Percentiles rank a stretch among this genome's conserved stretches.
Evolutionary conservation across 2,329 filamentous ascomycete species (phyloP).

Genomic region (Sporothrix brasiliensis): DNA sequence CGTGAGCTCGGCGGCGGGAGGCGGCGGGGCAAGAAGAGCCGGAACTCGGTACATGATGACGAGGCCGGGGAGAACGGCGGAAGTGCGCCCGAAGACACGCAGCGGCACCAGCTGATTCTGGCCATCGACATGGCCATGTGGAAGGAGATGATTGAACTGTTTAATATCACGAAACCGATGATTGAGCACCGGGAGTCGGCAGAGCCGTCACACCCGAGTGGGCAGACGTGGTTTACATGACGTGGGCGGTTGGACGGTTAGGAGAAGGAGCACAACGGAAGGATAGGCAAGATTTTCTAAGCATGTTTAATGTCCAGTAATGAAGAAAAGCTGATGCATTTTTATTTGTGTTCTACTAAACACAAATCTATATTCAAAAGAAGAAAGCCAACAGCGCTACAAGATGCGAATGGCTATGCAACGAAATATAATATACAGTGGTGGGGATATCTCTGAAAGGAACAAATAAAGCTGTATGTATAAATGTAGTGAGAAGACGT

Average conservation of each 20-base stretch:
- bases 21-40: conserved; percentile 44
- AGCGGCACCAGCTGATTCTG: conserved; percentile 82
- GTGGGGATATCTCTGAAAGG: conserved; percentile 17
- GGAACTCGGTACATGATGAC: background rate
- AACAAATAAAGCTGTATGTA: background rate
- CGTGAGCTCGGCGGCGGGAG: background rate
- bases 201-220: conserved; percentile 37
- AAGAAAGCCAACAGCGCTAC: background rate
- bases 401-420: background rate
- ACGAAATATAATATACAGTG: conserved; percentile 3
- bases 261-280: background rate
- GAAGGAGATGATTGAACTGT: conserved; percentile 74
- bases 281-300: background rate
- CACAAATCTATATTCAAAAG: background rate
- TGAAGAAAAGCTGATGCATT: background rate
- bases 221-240: conserved; percentile 34
- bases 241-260: background rate
- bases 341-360: background rate
- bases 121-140: conserved; percentile 84
- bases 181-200: conserved; percentile 72
- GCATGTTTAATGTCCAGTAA: background rate
- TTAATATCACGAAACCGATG: conserved; percentile 75
- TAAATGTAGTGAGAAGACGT: background rate
- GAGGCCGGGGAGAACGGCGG: conserved; percentile 48
- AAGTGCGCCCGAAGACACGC: conserved; percentile 31